Evolutionary conservation across 768 basidiomycete genomes (phyloP).

Genomic region (Chiua virens): DNA sequence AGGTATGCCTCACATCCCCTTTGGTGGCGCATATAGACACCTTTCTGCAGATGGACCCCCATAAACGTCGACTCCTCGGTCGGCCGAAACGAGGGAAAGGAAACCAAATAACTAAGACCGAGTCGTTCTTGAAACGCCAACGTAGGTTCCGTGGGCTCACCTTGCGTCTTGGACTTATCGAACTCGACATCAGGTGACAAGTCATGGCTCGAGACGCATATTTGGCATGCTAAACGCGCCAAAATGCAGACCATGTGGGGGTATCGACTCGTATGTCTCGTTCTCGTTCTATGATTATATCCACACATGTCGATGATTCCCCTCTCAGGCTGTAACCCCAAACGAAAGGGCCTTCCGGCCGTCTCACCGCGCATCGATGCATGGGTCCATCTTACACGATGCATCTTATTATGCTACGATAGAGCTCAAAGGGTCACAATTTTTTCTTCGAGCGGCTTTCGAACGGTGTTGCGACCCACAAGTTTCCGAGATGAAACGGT

Average conservation of each 20-base stretch:
- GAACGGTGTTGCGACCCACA: constrained; percentile 65
- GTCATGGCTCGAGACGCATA: constrained; percentile 91
- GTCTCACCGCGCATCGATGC: constrained; percentile 84
- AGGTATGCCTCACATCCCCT: constrained; percentile 50
- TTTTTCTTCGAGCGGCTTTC: constrained; percentile 50
- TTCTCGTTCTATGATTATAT: neutral
- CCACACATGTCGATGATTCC: neutral
- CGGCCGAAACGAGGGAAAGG: constrained; percentile 65
- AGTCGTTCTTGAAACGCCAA: constrained; percentile 69
- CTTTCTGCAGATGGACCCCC: constrained; percentile 50
- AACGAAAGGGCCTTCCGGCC: constrained; percentile 92
- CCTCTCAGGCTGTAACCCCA: constrained; percentile 68
- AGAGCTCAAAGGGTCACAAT: constrained; percentile 68
- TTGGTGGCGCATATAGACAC: constrained; percentile 29
- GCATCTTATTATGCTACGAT: constrained; percentile 81
- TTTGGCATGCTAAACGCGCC: constrained; percentile 98
- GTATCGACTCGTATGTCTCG: constrained; percentile 69
- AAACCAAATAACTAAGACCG: constrained; percentile 57
- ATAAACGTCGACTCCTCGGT: constrained; percentile 40
- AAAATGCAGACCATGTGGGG: constrained; percentile 94
- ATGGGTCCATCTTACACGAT: constrained; percentile 87
- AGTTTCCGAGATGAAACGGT: constrained; percentile 66
- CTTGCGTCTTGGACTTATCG: neutral
- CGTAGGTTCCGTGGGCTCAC: constrained; percentile 40
- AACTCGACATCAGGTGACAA: constrained; percentile 61